Percentiles rank a stretch among this genome's conserved stretches.
Conservation (phyloP, 2,329 filamentous ascomycete species). For the Lecanicillium sp. region DNA sequence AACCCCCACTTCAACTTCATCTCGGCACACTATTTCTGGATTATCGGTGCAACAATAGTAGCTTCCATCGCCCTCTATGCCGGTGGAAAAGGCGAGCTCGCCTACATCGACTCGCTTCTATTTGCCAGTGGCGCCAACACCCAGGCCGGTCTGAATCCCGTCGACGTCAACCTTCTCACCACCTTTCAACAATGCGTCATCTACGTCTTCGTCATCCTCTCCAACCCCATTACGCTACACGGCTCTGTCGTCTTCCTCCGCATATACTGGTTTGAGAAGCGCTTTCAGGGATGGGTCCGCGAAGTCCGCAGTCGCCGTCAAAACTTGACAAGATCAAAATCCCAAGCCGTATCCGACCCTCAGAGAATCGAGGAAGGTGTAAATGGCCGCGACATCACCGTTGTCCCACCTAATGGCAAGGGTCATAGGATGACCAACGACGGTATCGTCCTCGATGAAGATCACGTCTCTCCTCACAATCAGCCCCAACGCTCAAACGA, state of each 20-base stretch:
- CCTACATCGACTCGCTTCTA: slow-evolving; percentile 84
- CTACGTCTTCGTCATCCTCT: slow-evolving; percentile 64
- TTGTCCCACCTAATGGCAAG: slow-evolving; percentile 53
- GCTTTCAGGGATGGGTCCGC: slow-evolving; percentile 76
- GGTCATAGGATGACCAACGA: slow-evolving; percentile 56
- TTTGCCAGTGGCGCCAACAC: slow-evolving; percentile 81
- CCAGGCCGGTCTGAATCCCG: slow-evolving; percentile 86
- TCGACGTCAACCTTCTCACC: slow-evolving; percentile 60
- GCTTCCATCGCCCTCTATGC: slow-evolving; percentile 73
- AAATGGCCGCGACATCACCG: slow-evolving; percentile 57
- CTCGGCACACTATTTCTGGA: slow-evolving; percentile 74
- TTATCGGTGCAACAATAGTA: slow-evolving; percentile 66
- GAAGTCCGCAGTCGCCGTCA: slow-evolving; percentile 64
- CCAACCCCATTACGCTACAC: slow-evolving; percentile 80
- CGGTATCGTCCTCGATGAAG: slow-evolving; percentile 44
- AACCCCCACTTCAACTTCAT: slow-evolving; percentile 76
- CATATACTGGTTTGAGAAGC: slow-evolving; percentile 96
- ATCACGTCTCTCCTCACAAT: slow-evolving; percentile 17
- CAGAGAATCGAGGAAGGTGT: slow-evolving; percentile 56
- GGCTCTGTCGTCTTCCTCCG: slow-evolving; percentile 85
- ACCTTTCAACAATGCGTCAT: slow-evolving; percentile 70
- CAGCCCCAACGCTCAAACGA: slow-evolving; percentile 33
- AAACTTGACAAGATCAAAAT: slow-evolving; percentile 56
- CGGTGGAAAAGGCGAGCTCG: slow-evolving; percentile 48
- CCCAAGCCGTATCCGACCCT: slow-evolving; percentile 40